These are phyloP conservation scores for Globomyces sp. DNA, from an alignment of 371 early-diverging fungal species.

Conservation along the genomic window DNA sequence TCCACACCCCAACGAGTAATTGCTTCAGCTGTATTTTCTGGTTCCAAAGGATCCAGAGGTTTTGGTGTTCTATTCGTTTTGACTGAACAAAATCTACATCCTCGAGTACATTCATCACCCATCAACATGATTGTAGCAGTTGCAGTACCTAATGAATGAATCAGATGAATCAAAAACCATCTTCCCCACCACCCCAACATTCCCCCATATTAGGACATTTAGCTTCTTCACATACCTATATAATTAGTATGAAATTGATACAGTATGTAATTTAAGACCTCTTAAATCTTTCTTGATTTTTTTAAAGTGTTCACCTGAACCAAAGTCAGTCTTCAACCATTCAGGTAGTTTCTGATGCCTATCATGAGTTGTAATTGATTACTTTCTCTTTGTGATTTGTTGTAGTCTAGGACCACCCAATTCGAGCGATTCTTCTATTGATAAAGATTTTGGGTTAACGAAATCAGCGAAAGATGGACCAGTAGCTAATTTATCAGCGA, in stretches of 20 bases:
- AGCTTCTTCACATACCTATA: slow-evolving; percentile 79
- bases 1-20: slow-evolving; percentile 95
- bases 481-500: slow-evolving; percentile 6
- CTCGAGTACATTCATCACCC: slow-evolving; percentile 98
- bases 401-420: slow-evolving; percentile 55
- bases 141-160: slow-evolving; percentile 62
- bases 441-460: slow-evolving; percentile 28
- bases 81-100: slow-evolving; percentile 97
- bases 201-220: slow-evolving; percentile 97
- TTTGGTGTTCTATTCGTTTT: slow-evolving; percentile 90
- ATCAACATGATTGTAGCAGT: slow-evolving; percentile 99
- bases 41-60: slow-evolving; percentile 90
- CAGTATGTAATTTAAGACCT: slow-evolving; percentile 89
- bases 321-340: slow-evolving; percentile 93
- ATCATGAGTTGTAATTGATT: background rate
- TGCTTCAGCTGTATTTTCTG: slow-evolving; percentile 93
- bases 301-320: slow-evolving; percentile 76
- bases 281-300: slow-evolving; percentile 86
- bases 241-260: slow-evolving; percentile 14
- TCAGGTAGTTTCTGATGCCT: slow-evolving; percentile 62
- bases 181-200: slow-evolving; percentile 98
- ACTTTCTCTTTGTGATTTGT: slow-evolving; percentile 17
- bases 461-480: slow-evolving; percentile 17
- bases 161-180: slow-evolving; percentile 30
- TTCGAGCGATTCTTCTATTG: slow-evolving; percentile 63